Evolutionary conservation across 352 stramenopile species (phyloP).

Genomic region (Phytophthora idaei): DNA sequence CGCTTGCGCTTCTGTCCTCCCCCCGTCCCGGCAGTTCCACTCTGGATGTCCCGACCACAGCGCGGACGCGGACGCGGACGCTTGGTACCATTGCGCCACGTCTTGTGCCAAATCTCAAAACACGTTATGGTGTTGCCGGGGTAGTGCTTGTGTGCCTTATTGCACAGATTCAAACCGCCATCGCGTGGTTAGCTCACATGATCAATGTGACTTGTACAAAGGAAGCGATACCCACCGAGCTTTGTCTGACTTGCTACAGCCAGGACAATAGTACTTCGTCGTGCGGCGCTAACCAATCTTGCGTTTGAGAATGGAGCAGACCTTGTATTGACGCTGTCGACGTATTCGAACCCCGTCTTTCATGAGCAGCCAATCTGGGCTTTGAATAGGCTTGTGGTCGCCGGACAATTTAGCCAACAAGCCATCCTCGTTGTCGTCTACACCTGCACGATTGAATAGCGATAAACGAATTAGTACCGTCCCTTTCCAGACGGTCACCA

Average conservation of each 20-base stretch:
- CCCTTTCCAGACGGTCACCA: too few species aligned
- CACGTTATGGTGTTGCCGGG: not conserved
- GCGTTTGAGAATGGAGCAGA: constrained; percentile 5
- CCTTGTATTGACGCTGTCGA: constrained; percentile 3
- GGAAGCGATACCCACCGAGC: not conserved
- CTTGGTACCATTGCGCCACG: not conserved
- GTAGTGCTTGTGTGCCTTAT: not conserved
- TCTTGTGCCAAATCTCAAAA: not conserved
- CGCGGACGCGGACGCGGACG: not conserved
- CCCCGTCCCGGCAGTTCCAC: not conserved
- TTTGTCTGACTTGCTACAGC: not conserved
- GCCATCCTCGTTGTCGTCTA: too few species aligned
- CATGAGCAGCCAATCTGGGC: not conserved
- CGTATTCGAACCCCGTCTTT: not conserved
- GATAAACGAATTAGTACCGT: too few species aligned
- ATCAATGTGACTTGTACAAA: not conserved
- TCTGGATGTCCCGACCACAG: not conserved
- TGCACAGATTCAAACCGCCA: not conserved
- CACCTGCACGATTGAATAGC: too few species aligned
- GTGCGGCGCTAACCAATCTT: not conserved
- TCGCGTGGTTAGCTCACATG: not conserved
- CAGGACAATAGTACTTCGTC: not conserved
- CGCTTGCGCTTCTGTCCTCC: not conserved
- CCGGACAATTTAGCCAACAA: too few species aligned
- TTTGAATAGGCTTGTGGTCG: constrained; percentile 14